Evolutionary conservation across 1,284 basidiomycete genomes (phyloP), one percentile per base, ranked within the genome.

Genomic region (Ceratobasidium sp.): DNA sequence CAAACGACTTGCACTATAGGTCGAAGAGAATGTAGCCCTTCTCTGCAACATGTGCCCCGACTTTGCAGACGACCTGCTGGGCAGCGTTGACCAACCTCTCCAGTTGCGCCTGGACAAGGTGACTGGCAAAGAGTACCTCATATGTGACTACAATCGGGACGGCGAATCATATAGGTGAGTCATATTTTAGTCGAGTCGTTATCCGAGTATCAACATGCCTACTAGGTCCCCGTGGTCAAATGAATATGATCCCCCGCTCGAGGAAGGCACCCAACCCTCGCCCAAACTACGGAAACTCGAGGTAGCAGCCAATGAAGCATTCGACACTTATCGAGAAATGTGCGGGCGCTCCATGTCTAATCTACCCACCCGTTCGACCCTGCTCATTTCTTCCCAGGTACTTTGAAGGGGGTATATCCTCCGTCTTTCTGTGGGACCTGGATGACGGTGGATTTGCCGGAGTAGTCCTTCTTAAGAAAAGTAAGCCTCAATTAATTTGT

Each of bases 71-170:
- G 98, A 99, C 83, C 88, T 99, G 31, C 86, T 97, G 69, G 93
- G 94, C 53, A 95, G 93, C 76, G 96, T 99, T 76, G 98, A 99
- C 85, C 94, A 97, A 82, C 98, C 98, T 13, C 86, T 98, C 77
- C 90, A 91, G 80, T 85, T 98, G 68, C 87, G 88, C 82, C 89
- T 88, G 49, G 97, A 98, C 85, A 86, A 86, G 46, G 86, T 88
- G 9, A 91, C 89, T 0, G 94, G 95, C 13, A 89, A 89, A 78
- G 95, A 98, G 74, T 99, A 94, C 81, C 89, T 99, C 53, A 92
- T 93, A 41, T 98, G 97, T 82, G 98, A 99, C 82, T 99, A 99
- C 82, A 99, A 99, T 84, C 87, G 95, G 41, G 98, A 99, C 80
- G 96, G 96, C 2, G 95, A 98, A 80, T 93, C 93, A 80, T 98